Percentiles rank a stretch among this genome's conserved stretches.
Evolutionary conservation across 805 yeast genomes (phyloP).

Genomic region (Ascoidea tarda): DNA sequence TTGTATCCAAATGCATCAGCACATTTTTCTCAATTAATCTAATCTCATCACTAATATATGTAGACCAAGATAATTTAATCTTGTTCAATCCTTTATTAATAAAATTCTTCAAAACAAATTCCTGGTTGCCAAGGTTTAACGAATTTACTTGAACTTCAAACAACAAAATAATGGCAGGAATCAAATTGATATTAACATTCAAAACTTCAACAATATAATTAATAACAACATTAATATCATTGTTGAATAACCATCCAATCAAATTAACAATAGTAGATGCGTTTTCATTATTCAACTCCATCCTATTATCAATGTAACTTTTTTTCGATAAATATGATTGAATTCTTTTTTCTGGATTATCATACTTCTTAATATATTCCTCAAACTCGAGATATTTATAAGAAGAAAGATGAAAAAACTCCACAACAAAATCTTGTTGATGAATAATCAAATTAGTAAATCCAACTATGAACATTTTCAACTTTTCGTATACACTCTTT

Average conservation of each 20-base stretch:
- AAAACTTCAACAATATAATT: constrained; percentile 12
- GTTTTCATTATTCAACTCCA: constrained; percentile 19
- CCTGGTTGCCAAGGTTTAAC: constrained; percentile 3
- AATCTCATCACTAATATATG: constrained; percentile 3
- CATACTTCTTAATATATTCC: constrained; percentile 22
- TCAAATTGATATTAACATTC: constrained; percentile 3
- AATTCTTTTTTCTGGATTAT: constrained; percentile 13
- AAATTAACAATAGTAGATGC: constrained; percentile 16
- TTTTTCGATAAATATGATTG: constrained; percentile 3
- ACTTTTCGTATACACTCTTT: background rate
- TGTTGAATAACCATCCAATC: constrained; percentile 18
- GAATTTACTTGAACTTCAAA: constrained; percentile 4
- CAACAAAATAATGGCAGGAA: constrained; percentile 4
- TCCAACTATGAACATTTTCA: constrained; percentile 10
- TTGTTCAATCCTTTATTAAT: constrained; percentile 6
- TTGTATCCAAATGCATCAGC: constrained; percentile 4
- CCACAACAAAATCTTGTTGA: constrained; percentile 35
- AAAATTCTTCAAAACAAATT: constrained; percentile 4
- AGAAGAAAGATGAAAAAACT: constrained; percentile 31
- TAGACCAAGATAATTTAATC: constrained; percentile 5
- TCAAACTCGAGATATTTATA: constrained; percentile 23
- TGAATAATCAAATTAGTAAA: constrained; percentile 17
- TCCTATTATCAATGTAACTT: constrained; percentile 2
- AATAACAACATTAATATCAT: constrained; percentile 16
- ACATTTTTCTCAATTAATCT: constrained; percentile 6